Conservation (phyloP, 2,329 filamentous ascomycete species). For the Penicillium digitatum region DNA sequence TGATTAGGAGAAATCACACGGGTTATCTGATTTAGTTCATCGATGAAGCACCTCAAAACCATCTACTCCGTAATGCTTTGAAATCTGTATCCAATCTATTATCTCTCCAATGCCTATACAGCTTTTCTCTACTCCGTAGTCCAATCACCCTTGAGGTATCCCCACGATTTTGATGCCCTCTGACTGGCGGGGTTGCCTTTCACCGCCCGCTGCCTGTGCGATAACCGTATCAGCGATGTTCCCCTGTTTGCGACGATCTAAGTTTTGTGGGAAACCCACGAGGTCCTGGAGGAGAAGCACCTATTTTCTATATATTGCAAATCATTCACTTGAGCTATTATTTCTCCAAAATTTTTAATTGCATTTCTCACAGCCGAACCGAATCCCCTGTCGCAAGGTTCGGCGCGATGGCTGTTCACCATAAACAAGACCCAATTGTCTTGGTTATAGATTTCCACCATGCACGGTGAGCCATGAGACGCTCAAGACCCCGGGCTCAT, state of each 20-base stretch:
- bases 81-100: background rate
- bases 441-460: constrained; percentile 82
- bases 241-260: constrained; percentile 17
- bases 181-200: constrained; percentile 10
- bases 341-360: background rate
- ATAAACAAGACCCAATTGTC: constrained; percentile 63
- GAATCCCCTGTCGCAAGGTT: constrained; percentile 7
- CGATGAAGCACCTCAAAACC: constrained; percentile 5
- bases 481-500: background rate
- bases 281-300: constrained; percentile 11
- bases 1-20: constrained; percentile 18
- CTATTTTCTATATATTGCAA: constrained; percentile 2
- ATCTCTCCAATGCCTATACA: background rate
- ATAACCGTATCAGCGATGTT: constrained; percentile 22
- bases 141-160: background rate
- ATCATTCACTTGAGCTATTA: background rate
- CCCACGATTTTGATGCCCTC: background rate
- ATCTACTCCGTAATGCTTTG: constrained; percentile 2
- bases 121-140: too few relatives aligned
- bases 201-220: constrained; percentile 20
- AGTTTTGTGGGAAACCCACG: constrained; percentile 10
- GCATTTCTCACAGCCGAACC: background rate
- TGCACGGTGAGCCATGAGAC: constrained; percentile 49
- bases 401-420: constrained; percentile 29
- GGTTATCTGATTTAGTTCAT: constrained; percentile 8